Percentiles rank a stretch among this genome's conserved stretches.
phyloP scores from a whole-genome alignment of 208 protist genomes.

The Leishmania guyanensis region DNA sequence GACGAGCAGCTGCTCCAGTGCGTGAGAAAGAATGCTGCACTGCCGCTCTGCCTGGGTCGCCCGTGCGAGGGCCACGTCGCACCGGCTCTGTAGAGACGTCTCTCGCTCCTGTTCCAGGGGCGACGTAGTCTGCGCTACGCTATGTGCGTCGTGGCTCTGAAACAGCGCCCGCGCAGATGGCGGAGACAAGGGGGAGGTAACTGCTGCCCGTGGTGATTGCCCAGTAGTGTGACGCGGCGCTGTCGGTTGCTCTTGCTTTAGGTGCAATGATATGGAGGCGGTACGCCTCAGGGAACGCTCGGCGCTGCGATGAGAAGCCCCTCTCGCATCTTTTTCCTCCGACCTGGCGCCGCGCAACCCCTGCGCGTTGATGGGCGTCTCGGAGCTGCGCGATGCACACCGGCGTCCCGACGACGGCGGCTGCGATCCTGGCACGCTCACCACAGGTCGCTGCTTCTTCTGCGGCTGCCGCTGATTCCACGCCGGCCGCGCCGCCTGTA shows the following conservation, averaged over 20 bases:
- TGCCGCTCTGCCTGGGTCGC: constrained; percentile 28
- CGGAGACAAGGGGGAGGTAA: constrained; percentile 19
- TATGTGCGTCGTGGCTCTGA: constrained; percentile 22
- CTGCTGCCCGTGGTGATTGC: not conserved
- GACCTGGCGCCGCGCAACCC: constrained; percentile 1
- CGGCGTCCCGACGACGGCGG: constrained; percentile 19
- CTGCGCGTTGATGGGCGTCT: not conserved
- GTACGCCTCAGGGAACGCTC: constrained; percentile 20
- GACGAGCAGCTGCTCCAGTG: constrained; percentile 28
- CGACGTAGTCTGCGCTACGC: not conserved
- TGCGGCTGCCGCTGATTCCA: constrained; percentile 71
- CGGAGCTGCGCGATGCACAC: constrained; percentile 21
- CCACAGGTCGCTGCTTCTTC: constrained; percentile 46
- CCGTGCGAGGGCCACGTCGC: constrained; percentile 24
- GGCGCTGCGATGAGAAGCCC: constrained; percentile 9
- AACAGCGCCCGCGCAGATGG: constrained; percentile 33
- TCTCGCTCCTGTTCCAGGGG: not conserved
- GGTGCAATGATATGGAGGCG: constrained; percentile 5
- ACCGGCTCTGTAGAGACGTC: constrained; percentile 15
- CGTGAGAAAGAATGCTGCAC: constrained; percentile 28
- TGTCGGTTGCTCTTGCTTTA: not conserved
- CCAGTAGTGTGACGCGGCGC: not conserved
- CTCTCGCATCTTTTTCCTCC: constrained; percentile 1
- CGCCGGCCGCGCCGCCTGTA: constrained; percentile 39
- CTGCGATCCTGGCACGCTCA: constrained; percentile 44